phyloP scores from a whole-genome alignment of 768 basidiomycete genomes.

The Leccinum broughii region DNA sequence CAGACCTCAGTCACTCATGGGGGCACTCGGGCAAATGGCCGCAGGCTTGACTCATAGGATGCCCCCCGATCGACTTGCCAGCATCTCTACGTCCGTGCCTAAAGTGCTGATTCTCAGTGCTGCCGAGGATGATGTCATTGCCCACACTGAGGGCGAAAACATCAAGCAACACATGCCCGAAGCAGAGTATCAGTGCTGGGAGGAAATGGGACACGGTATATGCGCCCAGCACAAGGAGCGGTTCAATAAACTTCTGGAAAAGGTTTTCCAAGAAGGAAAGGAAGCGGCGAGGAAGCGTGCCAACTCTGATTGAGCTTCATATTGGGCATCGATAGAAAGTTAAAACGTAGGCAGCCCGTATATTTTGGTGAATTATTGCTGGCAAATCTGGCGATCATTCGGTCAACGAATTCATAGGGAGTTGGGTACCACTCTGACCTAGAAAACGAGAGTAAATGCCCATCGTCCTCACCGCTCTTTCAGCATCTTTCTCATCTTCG shows the following conservation, averaged over 20 bases:
- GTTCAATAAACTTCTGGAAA: slow-evolving; percentile 60
- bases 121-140: slow-evolving; percentile 61
- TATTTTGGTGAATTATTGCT: not conserved
- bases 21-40: slow-evolving; percentile 70
- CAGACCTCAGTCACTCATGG: slow-evolving; percentile 57
- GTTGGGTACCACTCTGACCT: slow-evolving; percentile 5
- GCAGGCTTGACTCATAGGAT: slow-evolving; percentile 68
- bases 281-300: not conserved
- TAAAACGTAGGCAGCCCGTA: not conserved
- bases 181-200: slow-evolving; percentile 58
- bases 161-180: slow-evolving; percentile 59
- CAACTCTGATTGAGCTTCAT: not conserved
- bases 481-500: slow-evolving; percentile 42
- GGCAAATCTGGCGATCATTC: not conserved
- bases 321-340: not conserved
- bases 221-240: slow-evolving; percentile 46
- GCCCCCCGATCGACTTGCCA: slow-evolving; percentile 43
- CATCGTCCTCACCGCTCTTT: slow-evolving; percentile 31
- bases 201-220: slow-evolving; percentile 64
- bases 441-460: not conserved
- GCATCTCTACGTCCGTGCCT: slow-evolving; percentile 55
- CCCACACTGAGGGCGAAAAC: slow-evolving; percentile 47
- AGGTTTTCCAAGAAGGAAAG: slow-evolving; percentile 53
- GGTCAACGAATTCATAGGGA: not conserved
- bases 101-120: slow-evolving; percentile 71